phyloP scores from a whole-genome alignment of 164 flowering plant genomes.

The Vitis rotundifolia region DNA sequence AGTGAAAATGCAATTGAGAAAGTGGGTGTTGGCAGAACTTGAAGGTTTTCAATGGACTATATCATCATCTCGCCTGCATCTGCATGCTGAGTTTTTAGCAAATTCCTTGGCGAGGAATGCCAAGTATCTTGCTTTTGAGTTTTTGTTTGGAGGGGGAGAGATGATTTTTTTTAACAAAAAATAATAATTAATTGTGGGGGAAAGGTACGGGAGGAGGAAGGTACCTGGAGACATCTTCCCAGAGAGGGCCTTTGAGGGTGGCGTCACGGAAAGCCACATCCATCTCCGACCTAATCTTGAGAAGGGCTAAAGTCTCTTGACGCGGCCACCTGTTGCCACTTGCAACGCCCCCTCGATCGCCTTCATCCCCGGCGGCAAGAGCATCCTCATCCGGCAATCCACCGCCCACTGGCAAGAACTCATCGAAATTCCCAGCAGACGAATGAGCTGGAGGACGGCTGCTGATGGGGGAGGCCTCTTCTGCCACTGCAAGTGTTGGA shows the following conservation, averaged over 20 bases:
- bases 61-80: no score
- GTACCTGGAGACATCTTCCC: slow-evolving; percentile 49
- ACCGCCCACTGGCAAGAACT: slow-evolving; percentile 28
- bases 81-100: neutral
- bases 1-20: no score
- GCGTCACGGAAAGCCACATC: slow-evolving; percentile 40
- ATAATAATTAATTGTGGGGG: neutral
- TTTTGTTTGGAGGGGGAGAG: neutral
- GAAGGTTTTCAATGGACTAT: no score
- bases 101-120: no score
- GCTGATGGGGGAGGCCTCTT: slow-evolving; percentile 43
- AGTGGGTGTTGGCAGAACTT: no score
- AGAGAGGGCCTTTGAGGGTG: slow-evolving; percentile 38
- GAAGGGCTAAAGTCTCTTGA: slow-evolving; percentile 37
- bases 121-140: neutral
- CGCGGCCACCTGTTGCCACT: slow-evolving; percentile 44
- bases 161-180: no score
- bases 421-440: slow-evolving; percentile 33
- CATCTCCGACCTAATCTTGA: slow-evolving; percentile 44
- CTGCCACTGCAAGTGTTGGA: slow-evolving; percentile 14
- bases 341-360: slow-evolving; percentile 27
- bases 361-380: slow-evolving; percentile 34
- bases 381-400: slow-evolving; percentile 36
- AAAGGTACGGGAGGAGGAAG: no score
- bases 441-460: slow-evolving; percentile 46